Evolutionary conservation across 1,139 yeast species (phyloP), one percentile per base, ranked within the genome.

Genomic region (Debaryomyces sp.): DNA sequence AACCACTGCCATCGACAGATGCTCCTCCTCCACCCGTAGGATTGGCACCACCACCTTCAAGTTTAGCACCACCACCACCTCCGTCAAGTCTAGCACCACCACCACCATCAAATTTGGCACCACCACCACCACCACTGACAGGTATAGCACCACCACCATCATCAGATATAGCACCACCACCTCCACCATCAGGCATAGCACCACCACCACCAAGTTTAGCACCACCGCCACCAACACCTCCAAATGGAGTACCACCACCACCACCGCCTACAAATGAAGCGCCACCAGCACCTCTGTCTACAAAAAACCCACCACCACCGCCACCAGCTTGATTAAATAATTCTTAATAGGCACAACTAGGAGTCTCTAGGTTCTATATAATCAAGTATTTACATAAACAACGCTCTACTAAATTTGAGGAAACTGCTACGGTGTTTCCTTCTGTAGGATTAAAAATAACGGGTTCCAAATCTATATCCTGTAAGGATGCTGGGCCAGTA

Each of bases 81-180:
- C 64, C 59, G 30, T 60, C 49, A 27, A 55, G 64, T 7, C 44
- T 50, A 23, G 43, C 48, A 43, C 50, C 57, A 34, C 75, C 78
- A 45, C 55, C 61, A 10, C 64, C 59, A 30, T 60, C 49, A 27
- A 55, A 64, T 7, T 45, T 50, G 21, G 43, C 48, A 43, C 50
- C 57, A 29, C 44, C 55, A 21, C 55, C 63, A n/a, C n/a, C n/a
- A 17, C 66, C 73, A 18, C 71, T n/a, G n/a, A n/a, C 83, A 3
- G 74, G 5, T 7, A n/a, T 30, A 13, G 34, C 18, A 27, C 12
- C 29, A 26, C 8, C 78, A 13, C 47, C 52, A 23, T 24, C 75
- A 5, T 82, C n/a, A n/a, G n/a, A n/a, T n/a, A n/a, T n/a, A n/a
- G n/a, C 83, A 3, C 75, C 78, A 45, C 55, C 61, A 15, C 64